Evolutionary conservation across 1,284 basidiomycete species (phyloP).

Genomic region (Vanrija humicola): DNA sequence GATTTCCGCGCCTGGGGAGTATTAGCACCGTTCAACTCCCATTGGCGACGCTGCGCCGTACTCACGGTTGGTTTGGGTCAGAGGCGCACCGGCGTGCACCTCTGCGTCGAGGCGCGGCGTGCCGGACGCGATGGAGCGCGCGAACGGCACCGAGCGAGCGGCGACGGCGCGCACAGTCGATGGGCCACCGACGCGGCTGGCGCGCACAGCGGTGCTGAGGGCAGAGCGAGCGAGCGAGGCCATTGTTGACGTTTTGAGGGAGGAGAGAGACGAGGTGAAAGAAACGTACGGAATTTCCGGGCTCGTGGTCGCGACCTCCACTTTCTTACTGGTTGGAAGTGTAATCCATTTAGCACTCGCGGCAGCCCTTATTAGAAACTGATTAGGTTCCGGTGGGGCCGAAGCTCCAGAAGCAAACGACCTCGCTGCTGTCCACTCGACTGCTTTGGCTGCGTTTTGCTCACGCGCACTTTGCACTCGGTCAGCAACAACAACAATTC

Average conservation of each 20-base stretch:
- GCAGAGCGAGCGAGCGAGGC: slow-evolving; percentile 6
- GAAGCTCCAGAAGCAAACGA: no score
- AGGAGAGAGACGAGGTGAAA: neutral
- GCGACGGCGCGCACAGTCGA: neutral
- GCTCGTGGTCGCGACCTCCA: neutral
- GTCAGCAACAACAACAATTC: neutral
- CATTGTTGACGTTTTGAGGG: neutral
- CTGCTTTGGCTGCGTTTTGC: no score
- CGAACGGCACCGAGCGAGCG: neutral
- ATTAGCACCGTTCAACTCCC: neutral
- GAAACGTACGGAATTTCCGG: neutral
- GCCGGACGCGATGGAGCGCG: neutral
- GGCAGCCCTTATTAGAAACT: no score
- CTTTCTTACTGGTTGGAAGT: neutral
- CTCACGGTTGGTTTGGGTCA: slow-evolving; percentile 41
- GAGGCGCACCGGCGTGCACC: slow-evolving; percentile 24
- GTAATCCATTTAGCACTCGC: neutral
- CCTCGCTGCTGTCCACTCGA: no score
- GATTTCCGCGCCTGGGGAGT: slow-evolving; percentile 67
- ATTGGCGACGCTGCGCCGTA: neutral
- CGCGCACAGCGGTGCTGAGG: neutral
- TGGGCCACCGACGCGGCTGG: neutral
- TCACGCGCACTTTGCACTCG: no score
- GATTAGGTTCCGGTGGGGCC: no score
- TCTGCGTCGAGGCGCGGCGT: slow-evolving; percentile 1